These are phyloP conservation scores for Proteromonas lacertae DNA, from an alignment of 352 stramenopile genomes.

Conservation along the genomic window DNA sequence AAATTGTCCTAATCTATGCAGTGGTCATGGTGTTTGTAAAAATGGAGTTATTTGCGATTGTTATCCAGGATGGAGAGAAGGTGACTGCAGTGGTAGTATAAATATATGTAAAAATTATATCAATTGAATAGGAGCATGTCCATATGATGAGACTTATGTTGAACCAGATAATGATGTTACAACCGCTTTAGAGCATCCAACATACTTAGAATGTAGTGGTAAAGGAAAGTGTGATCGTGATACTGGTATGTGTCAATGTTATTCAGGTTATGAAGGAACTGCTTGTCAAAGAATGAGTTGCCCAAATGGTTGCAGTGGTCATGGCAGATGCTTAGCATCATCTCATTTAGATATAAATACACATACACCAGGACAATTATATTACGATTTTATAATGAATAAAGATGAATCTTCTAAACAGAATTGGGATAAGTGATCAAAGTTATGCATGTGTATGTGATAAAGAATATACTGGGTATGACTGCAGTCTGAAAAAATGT, in stretches of 20 bases:
- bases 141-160: slow-evolving; percentile 15
- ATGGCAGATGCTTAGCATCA: slow-evolving; percentile 29
- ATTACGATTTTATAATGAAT: no score
- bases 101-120: slow-evolving; percentile 32
- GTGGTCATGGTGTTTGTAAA: slow-evolving; percentile 18
- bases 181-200: slow-evolving; percentile 17
- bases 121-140: no score
- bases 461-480: slow-evolving; percentile 39
- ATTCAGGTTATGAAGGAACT: slow-evolving; percentile 19
- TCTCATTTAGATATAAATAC: slow-evolving; percentile 35
- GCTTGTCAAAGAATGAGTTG: no score
- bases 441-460: slow-evolving; percentile 41
- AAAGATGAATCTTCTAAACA: slow-evolving; percentile 20
- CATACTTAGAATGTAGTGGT: slow-evolving; percentile 20
- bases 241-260: slow-evolving; percentile 21
- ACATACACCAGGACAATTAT: no score
- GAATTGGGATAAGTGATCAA: slow-evolving; percentile 50
- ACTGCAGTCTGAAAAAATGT: slow-evolving; percentile 33
- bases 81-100: slow-evolving; percentile 31
- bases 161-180: slow-evolving; percentile 21
- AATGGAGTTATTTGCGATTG: no score
- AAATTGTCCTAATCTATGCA: slow-evolving; percentile 22
- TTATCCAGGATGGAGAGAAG: slow-evolving; percentile 15
- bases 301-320: slow-evolving; percentile 26
- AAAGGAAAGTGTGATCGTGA: slow-evolving; percentile 28